A percentile compares a stretch with the other conserved stretches of the same genome.
phyloP scores from a whole-genome alignment of 257 asterid genomes.

The Rauvolfia tetraphylla region DNA sequence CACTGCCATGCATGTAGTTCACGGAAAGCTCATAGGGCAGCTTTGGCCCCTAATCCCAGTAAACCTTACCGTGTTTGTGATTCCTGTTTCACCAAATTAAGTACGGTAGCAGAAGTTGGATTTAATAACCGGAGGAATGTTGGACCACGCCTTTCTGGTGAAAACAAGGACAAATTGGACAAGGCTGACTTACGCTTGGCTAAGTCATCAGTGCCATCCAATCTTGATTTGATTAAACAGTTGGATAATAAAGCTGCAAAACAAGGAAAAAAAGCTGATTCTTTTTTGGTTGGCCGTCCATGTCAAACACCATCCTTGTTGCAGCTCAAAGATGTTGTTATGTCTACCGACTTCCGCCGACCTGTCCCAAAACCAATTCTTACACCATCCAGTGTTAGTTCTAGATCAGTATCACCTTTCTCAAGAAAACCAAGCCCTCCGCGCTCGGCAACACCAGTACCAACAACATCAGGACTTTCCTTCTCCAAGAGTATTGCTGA shows the following conservation, averaged over 20 bases:
- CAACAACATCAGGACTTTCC: slow-evolving; percentile 85
- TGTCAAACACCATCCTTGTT: slow-evolving; percentile 62
- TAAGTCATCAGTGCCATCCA: slow-evolving; percentile 55
- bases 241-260: slow-evolving; percentile 80
- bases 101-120: slow-evolving; percentile 72
- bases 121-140: slow-evolving; percentile 56
- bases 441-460: slow-evolving; percentile 87
- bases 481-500: slow-evolving; percentile 73
- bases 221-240: slow-evolving; percentile 75
- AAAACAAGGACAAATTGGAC: slow-evolving; percentile 78
- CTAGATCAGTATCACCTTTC: slow-evolving; percentile 91
- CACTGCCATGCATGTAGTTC: slow-evolving; percentile 96
- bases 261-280: slow-evolving; percentile 77
- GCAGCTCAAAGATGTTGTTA: slow-evolving; percentile 65
- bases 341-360: slow-evolving; percentile 56
- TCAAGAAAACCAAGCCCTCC: slow-evolving; percentile 89
- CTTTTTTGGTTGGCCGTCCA: slow-evolving; percentile 66
- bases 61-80: slow-evolving; percentile 96
- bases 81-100: slow-evolving; percentile 71
- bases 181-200: slow-evolving; percentile 72
- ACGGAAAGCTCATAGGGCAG: slow-evolving; percentile 72
- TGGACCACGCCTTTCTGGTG: slow-evolving; percentile 77
- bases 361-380: slow-evolving; percentile 60
- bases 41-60: slow-evolving; percentile 89
- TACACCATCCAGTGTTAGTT: slow-evolving; percentile 59